Conservation (phyloP, 2,329 filamentous ascomycete genomes). For the Fusarium euwallaceae region DNA sequence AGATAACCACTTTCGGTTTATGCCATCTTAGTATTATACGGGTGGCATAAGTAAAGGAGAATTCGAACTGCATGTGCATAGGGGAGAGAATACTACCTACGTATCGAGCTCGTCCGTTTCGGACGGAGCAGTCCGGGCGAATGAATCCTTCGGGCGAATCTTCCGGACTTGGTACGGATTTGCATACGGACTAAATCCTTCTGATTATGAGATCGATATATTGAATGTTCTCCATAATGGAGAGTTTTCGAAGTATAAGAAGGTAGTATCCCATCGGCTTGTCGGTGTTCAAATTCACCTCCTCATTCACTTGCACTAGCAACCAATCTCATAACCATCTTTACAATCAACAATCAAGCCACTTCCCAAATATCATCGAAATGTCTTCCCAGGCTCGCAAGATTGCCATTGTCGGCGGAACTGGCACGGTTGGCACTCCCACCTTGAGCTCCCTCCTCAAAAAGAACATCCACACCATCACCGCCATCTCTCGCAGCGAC, state of each 20-base stretch:
- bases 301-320: not conserved
- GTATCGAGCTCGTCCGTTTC: not conserved
- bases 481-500: conserved; percentile 61
- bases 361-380: not conserved
- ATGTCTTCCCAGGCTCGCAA: conserved; percentile 40
- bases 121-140: not conserved
- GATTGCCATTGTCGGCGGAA: conserved; percentile 49
- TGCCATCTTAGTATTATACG: not conserved
- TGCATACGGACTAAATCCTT: not conserved
- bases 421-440: conserved; percentile 55
- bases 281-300: not conserved
- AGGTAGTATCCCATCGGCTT: not conserved
- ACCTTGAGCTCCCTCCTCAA: conserved; percentile 56
- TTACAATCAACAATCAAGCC: not conserved
- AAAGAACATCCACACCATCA: conserved; percentile 62
- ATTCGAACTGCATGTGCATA: not conserved
- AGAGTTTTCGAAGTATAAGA: not conserved
- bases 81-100: not conserved
- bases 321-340: not conserved
- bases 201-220: not conserved
- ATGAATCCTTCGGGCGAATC: not conserved
- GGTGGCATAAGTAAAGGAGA: not conserved
- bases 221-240: not conserved
- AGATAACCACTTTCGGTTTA: not conserved
- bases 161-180: not conserved